Base-by-base conservation (phyloP, 306 rosid species). In the Cicer chorassanicum region DNA sequence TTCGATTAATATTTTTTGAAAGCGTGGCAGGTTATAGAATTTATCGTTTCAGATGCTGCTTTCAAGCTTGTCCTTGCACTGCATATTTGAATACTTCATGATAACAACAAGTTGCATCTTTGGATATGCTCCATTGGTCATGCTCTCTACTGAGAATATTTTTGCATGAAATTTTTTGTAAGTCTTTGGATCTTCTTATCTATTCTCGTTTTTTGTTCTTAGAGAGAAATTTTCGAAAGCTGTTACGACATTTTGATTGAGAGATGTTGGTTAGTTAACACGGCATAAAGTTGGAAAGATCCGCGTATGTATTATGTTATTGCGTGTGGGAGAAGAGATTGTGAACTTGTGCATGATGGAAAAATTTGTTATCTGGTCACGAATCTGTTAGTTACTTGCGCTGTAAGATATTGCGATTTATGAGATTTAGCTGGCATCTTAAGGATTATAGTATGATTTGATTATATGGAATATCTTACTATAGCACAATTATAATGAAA, bases 181-280 rank as follows among this genome's bases (percentile, higher is more conserved):
- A 11, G 72, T 70, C 68, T 18, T 41, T 34, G 12, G 41, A 50
- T 64, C 42, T 36, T 64, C 42, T 36, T 55, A 48, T 62, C 7
- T 71, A 8, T 71, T 64, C 67, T 57, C 18, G 6, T 34, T 29
- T 59, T 46, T 13, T 14, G 54, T 5, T 44, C 34, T 13, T 29
- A 45, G 12, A 10, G 45, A 36, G 29, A 77, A 57, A 70, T 44
- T 64, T 56, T 45, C 34, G 68, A 65, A 62, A 63, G 41, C 43
- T 34, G 56, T 29, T 16, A 8, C 60, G 16, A 12, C 10, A 1
- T 8, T 66, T 53, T 79, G 41, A 42, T 74, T 49, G 59, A 29
- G 75, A 29, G 53, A 39, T 70, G 53, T 57, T 63, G 51, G 24
- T 57, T 75, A 34, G 81, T 59, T 72, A 54, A 65, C 54, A 44